These are phyloP conservation scores for Otatea glauca DNA, from an alignment of 176 grass and related monocot genomes.

Conservation along the genomic window DNA sequence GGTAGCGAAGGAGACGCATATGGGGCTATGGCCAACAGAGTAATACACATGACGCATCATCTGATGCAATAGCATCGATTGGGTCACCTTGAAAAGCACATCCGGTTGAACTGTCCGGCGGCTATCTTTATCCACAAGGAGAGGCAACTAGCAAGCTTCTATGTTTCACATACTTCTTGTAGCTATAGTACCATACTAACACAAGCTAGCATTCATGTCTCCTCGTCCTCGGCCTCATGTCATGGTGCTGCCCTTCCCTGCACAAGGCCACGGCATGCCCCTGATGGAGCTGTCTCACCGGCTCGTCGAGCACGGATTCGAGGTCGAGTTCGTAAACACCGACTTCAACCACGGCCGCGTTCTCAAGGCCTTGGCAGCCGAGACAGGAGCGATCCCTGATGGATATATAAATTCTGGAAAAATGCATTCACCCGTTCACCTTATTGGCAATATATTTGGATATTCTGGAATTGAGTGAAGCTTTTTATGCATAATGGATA, in stretches of 20 bases:
- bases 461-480: background rate
- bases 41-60: background rate
- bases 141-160: background rate
- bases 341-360: constrained; percentile 56
- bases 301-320: constrained; percentile 48
- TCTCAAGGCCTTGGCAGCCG: constrained; percentile 28
- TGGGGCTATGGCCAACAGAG: background rate
- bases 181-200: background rate
- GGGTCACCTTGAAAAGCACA: too few species aligned
- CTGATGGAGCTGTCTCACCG: constrained; percentile 60
- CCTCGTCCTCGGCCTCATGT: constrained; percentile 28
- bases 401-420: constrained; percentile 12
- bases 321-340: constrained; percentile 57
- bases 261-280: constrained; percentile 62
- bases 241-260: constrained; percentile 54
- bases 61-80: background rate
- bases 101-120: background rate
- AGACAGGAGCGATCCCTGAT: constrained; percentile 27
- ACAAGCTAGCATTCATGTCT: constrained; percentile 31
- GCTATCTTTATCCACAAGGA: background rate
- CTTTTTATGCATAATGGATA: background rate
- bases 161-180: background rate
- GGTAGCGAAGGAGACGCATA: too few species aligned
- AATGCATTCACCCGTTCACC: background rate
- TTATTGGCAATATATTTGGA: background rate